Evolutionary conservation across 768 basidiomycete genomes (phyloP).

Genomic region (Trametes villosa): DNA sequence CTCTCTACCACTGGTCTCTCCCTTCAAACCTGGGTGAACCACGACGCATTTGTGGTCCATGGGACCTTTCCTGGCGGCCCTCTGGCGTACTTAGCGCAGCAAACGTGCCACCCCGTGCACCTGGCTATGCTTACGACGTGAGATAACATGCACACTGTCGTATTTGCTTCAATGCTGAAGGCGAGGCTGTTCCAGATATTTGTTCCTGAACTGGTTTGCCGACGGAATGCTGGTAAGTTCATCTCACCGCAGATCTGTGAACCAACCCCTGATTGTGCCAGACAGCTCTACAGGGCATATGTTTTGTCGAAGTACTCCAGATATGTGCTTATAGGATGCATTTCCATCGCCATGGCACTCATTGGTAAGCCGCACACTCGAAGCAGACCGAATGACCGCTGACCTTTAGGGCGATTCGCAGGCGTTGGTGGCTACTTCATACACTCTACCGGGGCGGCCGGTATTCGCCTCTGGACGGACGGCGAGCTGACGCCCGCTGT

Average conservation of each 20-base stretch:
- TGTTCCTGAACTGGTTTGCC: conserved; percentile 35
- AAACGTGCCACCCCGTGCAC: conserved; percentile 23
- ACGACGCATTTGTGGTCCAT: conserved; percentile 31
- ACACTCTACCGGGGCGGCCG: conserved; percentile 14
- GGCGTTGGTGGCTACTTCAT: conserved; percentile 12
- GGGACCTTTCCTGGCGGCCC: conserved; percentile 27
- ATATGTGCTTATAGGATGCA: neutral
- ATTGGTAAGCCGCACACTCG: neutral
- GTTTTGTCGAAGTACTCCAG: conserved; percentile 17
- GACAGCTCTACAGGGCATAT: conserved; percentile 24
- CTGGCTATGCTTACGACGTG: conserved; percentile 31
- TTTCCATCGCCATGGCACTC: neutral
- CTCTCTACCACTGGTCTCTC: conserved; percentile 26
- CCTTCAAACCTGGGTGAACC: conserved; percentile 30
- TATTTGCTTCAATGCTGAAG: neutral
- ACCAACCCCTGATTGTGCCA: neutral
- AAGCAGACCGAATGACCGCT: neutral
- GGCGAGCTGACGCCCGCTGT: conserved; percentile 17
- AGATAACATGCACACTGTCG: neutral
- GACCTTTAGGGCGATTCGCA: neutral
- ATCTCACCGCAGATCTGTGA: neutral
- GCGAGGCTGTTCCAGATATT: conserved; percentile 25
- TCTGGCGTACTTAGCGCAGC: conserved; percentile 26
- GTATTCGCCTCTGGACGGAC: conserved; percentile 26
- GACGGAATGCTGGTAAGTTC: conserved; percentile 35